Evolutionary conservation across 2,329 filamentous ascomycete species (phyloP).

Genomic region (Bipolaris zeicola): DNA sequence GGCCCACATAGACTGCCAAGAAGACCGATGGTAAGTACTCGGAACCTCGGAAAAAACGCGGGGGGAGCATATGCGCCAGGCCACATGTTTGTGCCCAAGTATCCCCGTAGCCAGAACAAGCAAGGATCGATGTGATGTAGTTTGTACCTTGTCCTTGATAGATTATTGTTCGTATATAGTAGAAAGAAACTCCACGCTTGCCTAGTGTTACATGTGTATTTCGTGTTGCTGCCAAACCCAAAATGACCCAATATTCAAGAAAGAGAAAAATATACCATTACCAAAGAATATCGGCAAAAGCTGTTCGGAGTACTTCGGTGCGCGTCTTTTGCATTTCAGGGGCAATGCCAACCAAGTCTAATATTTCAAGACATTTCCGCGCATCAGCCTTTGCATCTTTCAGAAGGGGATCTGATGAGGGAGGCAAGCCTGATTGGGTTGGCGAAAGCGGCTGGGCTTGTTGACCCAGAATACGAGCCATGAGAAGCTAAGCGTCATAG

Average conservation of each 20-base stretch:
- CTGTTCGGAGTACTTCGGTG: constrained; percentile 53
- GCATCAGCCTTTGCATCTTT: constrained; percentile 52
- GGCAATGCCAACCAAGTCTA: constrained; percentile 52
- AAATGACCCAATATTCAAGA: too few relatives aligned
- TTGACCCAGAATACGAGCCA: constrained; percentile 46
- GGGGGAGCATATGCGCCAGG: too few relatives aligned
- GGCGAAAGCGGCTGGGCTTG: constrained; percentile 43
- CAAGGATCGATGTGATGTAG: too few relatives aligned
- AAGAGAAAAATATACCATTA: constrained; percentile 7
- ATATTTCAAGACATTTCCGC: constrained; percentile 52
- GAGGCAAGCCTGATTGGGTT: constrained; percentile 29
- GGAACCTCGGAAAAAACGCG: too few relatives aligned
- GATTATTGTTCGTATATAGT: not conserved
- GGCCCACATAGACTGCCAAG: too few relatives aligned
- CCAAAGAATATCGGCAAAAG: constrained; percentile 50
- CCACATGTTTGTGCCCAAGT: too few relatives aligned
- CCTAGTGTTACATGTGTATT: not conserved
- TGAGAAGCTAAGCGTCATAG: constrained; percentile 39
- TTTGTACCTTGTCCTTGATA: too few relatives aligned
- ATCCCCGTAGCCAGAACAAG: too few relatives aligned
- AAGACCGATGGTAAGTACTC: too few relatives aligned
- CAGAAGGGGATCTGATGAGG: constrained; percentile 41
- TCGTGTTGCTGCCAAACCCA: not conserved
- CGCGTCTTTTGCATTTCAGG: constrained; percentile 57
- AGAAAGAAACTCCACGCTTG: not conserved